Percentiles rank a stretch among this genome's conserved stretches.
Conservation (phyloP, 176 grass and related monocot genomes). For the Thinopyrum elongatum region DNA sequence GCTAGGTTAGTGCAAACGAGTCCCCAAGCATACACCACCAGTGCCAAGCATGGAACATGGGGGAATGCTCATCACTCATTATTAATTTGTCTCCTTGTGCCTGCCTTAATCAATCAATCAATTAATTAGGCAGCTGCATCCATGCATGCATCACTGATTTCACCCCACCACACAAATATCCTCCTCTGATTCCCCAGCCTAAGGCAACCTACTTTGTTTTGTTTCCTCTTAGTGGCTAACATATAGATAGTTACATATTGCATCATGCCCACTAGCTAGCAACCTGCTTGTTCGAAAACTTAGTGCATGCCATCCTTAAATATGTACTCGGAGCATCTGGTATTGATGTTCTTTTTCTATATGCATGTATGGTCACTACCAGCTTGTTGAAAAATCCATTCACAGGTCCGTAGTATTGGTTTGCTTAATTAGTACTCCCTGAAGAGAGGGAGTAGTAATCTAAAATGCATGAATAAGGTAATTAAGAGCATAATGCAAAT, state of each 20-base stretch:
- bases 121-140: not conserved
- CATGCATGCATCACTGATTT: conserved; percentile 2
- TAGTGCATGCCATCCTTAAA: not conserved
- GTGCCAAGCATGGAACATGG: not conserved
- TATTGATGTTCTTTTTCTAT: not conserved
- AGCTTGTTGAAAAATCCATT: not conserved
- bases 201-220: not conserved
- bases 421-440: no score
- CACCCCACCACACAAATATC: not conserved
- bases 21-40: not conserved
- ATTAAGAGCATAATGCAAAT: not conserved
- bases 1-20: conserved; percentile 4
- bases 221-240: not conserved
- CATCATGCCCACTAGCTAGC: not conserved
- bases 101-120: not conserved
- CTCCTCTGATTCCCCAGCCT: not conserved
- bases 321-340: not conserved
- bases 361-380: no score
- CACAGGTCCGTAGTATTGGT: not conserved
- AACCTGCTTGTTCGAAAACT: not conserved
- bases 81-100: not conserved
- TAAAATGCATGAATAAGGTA: not conserved
- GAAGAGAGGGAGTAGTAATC: no score
- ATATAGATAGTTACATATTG: not conserved
- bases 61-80: not conserved